Conservation (phyloP, 257 asterid genomes). For the Salvia hispanica region DNA sequence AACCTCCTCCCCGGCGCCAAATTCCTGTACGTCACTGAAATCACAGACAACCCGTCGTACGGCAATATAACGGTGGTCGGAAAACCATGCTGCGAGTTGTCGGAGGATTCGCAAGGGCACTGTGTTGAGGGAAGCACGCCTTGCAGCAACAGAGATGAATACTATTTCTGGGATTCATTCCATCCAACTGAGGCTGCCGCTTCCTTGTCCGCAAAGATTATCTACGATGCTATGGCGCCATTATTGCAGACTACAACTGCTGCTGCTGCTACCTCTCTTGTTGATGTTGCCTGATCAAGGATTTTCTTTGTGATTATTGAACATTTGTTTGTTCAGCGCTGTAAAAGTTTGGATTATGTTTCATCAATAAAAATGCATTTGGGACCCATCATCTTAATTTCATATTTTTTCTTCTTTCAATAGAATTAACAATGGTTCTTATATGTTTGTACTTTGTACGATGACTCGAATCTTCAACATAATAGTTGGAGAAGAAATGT, state of each 20-base stretch:
- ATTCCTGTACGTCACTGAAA: constrained; percentile 24
- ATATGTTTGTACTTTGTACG: no score
- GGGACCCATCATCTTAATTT: no score
- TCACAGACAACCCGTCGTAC: constrained; percentile 13
- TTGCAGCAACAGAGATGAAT: constrained; percentile 15
- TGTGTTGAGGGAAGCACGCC: neutral
- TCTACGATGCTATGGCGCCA: neutral
- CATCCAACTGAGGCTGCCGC: constrained; percentile 16
- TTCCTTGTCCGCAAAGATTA: neutral
- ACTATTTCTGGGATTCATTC: constrained; percentile 17
- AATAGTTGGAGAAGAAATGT: no score
- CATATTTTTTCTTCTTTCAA: no score
- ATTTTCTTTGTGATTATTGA: no score
- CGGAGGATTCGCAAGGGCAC: constrained; percentile 8
- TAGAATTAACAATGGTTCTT: no score
- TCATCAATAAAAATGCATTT: no score
- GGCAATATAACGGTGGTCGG: constrained; percentile 15
- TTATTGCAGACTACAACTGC: neutral
- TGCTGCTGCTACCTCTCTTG: neutral
- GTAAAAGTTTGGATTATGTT: no score
- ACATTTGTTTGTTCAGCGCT: no score
- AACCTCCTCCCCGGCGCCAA: constrained; percentile 30
- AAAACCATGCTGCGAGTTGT: constrained; percentile 13
- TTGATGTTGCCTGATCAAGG: neutral
- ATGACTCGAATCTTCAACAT: no score